phyloP scores from a whole-genome alignment of 768 basidiomycete genomes.

The Leccinum subgranulosum region DNA sequence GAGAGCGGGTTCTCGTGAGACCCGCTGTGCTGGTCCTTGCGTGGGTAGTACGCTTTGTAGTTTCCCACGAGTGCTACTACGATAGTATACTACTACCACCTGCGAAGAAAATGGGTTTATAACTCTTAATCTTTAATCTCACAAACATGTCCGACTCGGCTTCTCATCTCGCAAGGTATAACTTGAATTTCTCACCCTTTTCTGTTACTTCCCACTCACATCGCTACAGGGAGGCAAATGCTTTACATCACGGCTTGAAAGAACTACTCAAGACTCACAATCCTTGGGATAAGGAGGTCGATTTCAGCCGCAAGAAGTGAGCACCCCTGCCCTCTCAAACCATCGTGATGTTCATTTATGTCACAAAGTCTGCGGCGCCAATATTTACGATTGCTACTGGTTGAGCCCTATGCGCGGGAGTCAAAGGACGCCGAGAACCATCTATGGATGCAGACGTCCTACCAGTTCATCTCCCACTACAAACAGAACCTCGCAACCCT shows the following conservation, averaged over 20 bases:
- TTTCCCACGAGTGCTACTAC: constrained; percentile 24
- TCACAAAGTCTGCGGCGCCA: constrained; percentile 59
- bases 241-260: constrained; percentile 70
- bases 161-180: constrained; percentile 35
- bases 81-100: background rate
- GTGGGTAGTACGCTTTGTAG: background rate
- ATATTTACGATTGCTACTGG: constrained; percentile 65
- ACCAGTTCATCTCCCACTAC: constrained; percentile 79
- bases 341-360: constrained; percentile 1
- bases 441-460: constrained; percentile 92
- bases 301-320: constrained; percentile 83
- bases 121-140: constrained; percentile 11
- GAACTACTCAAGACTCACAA: constrained; percentile 68
- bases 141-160: constrained; percentile 40
- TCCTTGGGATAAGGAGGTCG: constrained; percentile 84
- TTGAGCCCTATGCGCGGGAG: constrained; percentile 67
- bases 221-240: constrained; percentile 68
- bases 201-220: constrained; percentile 8
- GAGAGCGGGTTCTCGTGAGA: background rate
- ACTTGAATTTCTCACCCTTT: background rate
- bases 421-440: constrained; percentile 78
- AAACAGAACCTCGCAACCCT: constrained; percentile 69
- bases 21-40: background rate
- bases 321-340: constrained; percentile 26
- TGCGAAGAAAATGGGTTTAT: constrained; percentile 27